Base-by-base conservation (phyloP, 2,329 filamentous ascomycete species). In the Colletotrichum theobromicola region DNA sequence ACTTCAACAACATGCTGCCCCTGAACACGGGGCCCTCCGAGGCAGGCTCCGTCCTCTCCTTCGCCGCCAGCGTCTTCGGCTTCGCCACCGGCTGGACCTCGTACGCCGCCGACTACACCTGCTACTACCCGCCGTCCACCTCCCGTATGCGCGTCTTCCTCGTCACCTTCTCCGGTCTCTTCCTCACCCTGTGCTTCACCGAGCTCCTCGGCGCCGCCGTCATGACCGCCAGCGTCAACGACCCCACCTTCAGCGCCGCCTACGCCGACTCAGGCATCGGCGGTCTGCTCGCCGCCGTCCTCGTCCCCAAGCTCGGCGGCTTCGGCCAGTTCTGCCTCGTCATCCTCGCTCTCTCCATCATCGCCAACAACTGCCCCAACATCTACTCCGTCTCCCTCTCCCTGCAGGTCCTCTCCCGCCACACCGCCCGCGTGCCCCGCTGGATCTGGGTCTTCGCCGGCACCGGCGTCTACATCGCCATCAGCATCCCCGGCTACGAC, bases 91-190 rank as follows among this genome's bases (percentile, higher is more conserved):
- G 94, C 70, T 97, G 94, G 94, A 91, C 93, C 2, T 90, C 90
- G 8, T 94, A 93, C 74, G 93, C 94, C 0, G 92, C 93, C 10
- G 94, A 96, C 80, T 96, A 95, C 82, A 95, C 93, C 26, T 93
- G 95, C 65, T 96, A 96, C 83, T 94, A 95, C 79, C 93, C 94
- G 0, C 85, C 87, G 4, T 87, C 84, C 28, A 91, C 91, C 53
- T 89, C 89, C 34, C 88, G 90, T 26, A 82, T 81, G 55, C 91
- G 91, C 75, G 87, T 95, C 75, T 96, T 96, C 83, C 78, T 90
- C 74, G 92, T 91, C 80, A 94, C 94, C 34, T 94, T 92, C 82
- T 81, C 86, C 28, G 94, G 94, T 12, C 87, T 97, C 16, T 90
- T 94, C 76, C 84, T 94, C 76, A 92, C 94, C 2, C 89, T 96